phyloP scores from a whole-genome alignment of 1,139 yeast species.

The Suhomyces wounanorum region DNA sequence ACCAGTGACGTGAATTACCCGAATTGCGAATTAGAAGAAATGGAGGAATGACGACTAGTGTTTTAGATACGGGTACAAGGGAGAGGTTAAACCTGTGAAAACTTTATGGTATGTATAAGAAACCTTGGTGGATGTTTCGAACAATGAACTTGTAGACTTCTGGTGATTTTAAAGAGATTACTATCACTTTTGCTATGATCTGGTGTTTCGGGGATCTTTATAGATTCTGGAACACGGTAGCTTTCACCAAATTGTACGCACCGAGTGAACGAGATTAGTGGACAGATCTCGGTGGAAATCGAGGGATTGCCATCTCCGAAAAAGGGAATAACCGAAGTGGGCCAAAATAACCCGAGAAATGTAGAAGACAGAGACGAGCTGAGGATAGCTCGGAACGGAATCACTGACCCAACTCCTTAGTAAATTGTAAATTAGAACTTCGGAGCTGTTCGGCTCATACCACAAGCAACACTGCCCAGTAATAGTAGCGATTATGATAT shows the following conservation, averaged over 20 bases:
- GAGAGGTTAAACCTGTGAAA: too few species aligned
- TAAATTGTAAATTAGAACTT: too few species aligned
- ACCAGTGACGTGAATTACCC: slow-evolving; percentile 1
- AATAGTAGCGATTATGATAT: too few species aligned
- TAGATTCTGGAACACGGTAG: too few species aligned
- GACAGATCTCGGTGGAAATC: not conserved
- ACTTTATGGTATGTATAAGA: too few species aligned
- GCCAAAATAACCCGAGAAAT: not conserved
- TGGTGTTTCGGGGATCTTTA: too few species aligned
- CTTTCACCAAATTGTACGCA: not conserved
- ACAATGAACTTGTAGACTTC: not conserved
- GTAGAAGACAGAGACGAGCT: not conserved
- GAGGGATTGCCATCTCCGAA: not conserved
- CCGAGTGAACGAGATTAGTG: not conserved
- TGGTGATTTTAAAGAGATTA: not conserved
- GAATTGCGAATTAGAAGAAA: not conserved
- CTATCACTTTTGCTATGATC: too few species aligned
- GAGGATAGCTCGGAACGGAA: not conserved
- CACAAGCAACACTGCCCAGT: too few species aligned
- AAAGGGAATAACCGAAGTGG: not conserved
- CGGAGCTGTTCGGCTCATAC: too few species aligned
- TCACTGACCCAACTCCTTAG: not conserved
- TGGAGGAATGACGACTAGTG: not conserved
- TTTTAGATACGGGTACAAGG: too few species aligned
- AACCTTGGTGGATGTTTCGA: too few species aligned